phyloP scores from a whole-genome alignment of 2,329 filamentous ascomycete species.

The Alternaria triticina region DNA sequence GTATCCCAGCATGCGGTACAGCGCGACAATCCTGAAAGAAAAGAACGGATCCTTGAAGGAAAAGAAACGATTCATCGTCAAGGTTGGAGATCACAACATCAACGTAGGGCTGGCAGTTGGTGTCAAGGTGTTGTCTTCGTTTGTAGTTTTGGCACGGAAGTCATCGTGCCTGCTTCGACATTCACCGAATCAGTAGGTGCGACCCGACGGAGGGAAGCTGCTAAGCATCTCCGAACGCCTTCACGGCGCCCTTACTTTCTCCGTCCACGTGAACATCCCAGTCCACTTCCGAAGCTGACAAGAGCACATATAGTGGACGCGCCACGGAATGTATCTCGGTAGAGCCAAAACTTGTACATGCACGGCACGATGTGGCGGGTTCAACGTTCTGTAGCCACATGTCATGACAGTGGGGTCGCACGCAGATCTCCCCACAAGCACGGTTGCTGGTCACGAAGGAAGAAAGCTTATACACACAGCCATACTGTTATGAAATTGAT shows the following conservation, averaged over 20 bases:
- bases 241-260: background rate
- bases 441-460: background rate
- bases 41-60: background rate
- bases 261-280: background rate
- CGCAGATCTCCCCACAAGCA: slow-evolving; percentile 10
- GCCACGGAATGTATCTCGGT: slow-evolving; percentile 4
- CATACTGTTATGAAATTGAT: background rate
- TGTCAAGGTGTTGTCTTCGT: background rate
- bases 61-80: background rate
- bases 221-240: background rate
- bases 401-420: slow-evolving; percentile 7
- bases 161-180: background rate
- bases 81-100: background rate
- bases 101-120: background rate
- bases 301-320: background rate
- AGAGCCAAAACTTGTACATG: background rate
- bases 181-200: background rate
- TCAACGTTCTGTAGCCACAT: slow-evolving; percentile 20
- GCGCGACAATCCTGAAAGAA: background rate
- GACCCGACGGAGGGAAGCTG: background rate
- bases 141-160: background rate
- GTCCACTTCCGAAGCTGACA: background rate
- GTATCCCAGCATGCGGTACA: background rate
- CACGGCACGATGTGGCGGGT: slow-evolving; percentile 10
- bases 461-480: background rate